Conservation (phyloP, 495 filamentous ascomycete genomes). For the Podospora tetraspora region DNA sequence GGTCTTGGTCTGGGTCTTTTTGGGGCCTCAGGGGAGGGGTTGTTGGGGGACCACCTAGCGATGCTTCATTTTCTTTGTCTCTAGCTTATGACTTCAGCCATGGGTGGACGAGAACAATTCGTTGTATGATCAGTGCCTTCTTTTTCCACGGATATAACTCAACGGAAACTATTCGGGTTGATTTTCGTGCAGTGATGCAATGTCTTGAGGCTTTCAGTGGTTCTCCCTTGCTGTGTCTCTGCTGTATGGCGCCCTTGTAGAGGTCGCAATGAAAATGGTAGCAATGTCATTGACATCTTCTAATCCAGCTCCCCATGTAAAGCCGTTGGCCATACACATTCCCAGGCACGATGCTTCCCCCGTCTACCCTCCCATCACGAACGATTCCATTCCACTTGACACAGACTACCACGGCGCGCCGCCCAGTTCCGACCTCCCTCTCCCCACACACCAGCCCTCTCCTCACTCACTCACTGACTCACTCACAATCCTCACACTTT, state of each 20-base stretch:
- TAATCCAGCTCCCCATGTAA: too few relatives aligned
- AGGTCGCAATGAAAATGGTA: too few relatives aligned
- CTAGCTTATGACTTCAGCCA: constrained; percentile 1
- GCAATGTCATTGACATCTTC: too few relatives aligned
- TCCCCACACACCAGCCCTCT: not conserved
- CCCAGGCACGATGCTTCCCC: too few relatives aligned
- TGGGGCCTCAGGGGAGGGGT: not conserved
- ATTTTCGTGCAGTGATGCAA: not conserved
- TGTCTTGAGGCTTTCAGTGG: not conserved
- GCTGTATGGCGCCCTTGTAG: too few relatives aligned
- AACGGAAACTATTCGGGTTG: not conserved
- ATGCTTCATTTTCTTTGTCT: constrained; percentile 1
- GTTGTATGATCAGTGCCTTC: constrained; percentile 10
- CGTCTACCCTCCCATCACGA: too few relatives aligned
- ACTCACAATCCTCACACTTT: constrained; percentile 47
- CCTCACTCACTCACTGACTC: constrained; percentile 19
- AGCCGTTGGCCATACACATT: too few relatives aligned
- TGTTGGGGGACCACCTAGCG: not conserved
- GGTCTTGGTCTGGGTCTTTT: not conserved
- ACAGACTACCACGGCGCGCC: not conserved
- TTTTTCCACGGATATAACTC: not conserved
- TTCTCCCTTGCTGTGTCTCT: too few relatives aligned
- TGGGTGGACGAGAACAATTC: constrained; percentile 1
- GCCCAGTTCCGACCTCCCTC: too few relatives aligned
- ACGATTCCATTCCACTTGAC: too few relatives aligned